These are phyloP conservation scores for Psidium guajava DNA, from an alignment of 345 rosid species.

Conservation along the genomic window DNA sequence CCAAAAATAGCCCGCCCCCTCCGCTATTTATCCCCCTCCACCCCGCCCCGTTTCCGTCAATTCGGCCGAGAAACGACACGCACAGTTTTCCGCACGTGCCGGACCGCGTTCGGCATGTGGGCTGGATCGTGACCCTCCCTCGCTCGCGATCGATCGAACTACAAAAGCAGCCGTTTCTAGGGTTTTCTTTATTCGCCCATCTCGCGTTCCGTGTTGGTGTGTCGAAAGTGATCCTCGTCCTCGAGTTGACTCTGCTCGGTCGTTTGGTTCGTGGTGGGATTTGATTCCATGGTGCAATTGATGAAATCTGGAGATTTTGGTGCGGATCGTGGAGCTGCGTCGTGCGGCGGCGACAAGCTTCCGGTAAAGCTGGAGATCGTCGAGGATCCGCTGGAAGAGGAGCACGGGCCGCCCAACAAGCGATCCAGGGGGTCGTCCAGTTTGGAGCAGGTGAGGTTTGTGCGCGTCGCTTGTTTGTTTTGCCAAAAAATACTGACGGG, in stretches of 20 bases:
- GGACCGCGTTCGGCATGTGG: neutral
- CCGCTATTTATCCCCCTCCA: neutral
- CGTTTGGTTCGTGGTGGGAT: neutral
- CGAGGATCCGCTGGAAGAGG: slow-evolving; percentile 71
- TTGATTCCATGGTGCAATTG: slow-evolving; percentile 62
- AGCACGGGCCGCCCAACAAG: slow-evolving; percentile 54
- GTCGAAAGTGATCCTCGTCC: neutral
- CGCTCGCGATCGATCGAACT: neutral
- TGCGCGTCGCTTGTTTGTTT: neutral
- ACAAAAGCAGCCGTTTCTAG: neutral
- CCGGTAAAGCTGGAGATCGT: slow-evolving; percentile 90
- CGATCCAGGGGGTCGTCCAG: slow-evolving; percentile 47
- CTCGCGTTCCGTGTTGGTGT: neutral
- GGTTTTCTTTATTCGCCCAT: neutral
- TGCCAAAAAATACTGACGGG: neutral
- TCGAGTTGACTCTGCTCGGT: neutral
- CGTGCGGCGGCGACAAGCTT: slow-evolving; percentile 34
- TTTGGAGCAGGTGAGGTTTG: slow-evolving; percentile 20
- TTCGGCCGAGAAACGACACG: neutral
- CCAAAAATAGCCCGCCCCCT: neutral
- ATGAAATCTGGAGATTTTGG: slow-evolving; percentile 52
- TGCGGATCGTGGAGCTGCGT: neutral
- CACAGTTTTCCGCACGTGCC: slow-evolving; percentile 2
- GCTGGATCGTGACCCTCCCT: neutral
- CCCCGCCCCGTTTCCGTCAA: neutral